Evolutionary conservation across 352 stramenopile genomes (phyloP).

Genomic region (Phytophthora melonis): DNA sequence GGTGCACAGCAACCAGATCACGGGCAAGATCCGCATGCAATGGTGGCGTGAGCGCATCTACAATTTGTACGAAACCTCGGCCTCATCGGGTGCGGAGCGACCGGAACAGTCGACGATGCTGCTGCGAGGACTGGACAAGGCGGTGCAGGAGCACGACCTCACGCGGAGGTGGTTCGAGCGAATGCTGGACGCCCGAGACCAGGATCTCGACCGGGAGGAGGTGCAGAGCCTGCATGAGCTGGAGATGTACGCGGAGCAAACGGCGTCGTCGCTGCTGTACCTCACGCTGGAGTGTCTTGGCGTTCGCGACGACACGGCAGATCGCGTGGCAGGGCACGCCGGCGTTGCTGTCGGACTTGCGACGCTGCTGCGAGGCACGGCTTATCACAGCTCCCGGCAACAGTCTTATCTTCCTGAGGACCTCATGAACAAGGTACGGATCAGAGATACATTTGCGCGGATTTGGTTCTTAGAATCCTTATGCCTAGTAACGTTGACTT

Average conservation of each 20-base stretch:
- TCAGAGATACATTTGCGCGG: constrained; percentile 2
- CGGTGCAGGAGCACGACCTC: constrained; percentile 78
- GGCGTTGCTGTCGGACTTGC: constrained; percentile 88
- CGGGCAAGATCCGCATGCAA: constrained; percentile 92
- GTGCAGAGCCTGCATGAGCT: constrained; percentile 74
- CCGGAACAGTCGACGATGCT: constrained; percentile 64
- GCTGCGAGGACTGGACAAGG: constrained; percentile 67
- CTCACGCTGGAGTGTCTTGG: constrained; percentile 89
- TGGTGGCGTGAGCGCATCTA: constrained; percentile 92
- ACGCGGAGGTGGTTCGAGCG: constrained; percentile 93
- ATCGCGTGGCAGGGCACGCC: constrained; percentile 85
- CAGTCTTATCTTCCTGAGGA: constrained; percentile 87
- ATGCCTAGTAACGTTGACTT: constrained; percentile 30
- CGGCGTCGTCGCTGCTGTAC: constrained; percentile 90
- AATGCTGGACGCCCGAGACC: constrained; percentile 88
- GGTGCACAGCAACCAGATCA: constrained; percentile 82
- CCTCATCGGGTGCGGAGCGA: constrained; percentile 38
- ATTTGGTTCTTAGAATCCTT: constrained; percentile 35
- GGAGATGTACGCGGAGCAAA: constrained; percentile 90
- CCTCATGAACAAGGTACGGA: constrained; percentile 74
- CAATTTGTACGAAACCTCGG: constrained; percentile 61
- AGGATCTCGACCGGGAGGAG: constrained; percentile 88
- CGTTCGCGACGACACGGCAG: constrained; percentile 75
- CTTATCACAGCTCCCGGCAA: constrained; percentile 70
- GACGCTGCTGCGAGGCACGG: constrained; percentile 83